These are phyloP conservation scores for Quercus berberidifolia DNA, from an alignment of 306 rosid genomes.

Conservation along the genomic window DNA sequence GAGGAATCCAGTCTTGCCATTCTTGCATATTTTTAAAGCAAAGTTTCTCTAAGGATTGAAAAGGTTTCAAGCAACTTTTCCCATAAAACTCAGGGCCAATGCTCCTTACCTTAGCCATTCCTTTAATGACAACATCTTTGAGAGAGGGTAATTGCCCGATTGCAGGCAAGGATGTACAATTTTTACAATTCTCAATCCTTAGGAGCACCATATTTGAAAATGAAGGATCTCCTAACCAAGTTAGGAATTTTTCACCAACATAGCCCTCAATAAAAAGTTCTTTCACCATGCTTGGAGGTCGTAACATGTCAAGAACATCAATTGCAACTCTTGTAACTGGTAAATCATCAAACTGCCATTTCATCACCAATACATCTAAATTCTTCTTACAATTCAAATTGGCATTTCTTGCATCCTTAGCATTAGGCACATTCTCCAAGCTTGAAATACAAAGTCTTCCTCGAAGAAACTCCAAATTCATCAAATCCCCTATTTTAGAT, in stretches of 20 bases:
- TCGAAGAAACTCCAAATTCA: background rate
- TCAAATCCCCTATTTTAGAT: background rate
- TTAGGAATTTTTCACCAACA: background rate
- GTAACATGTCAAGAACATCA: background rate
- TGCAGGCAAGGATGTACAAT: background rate
- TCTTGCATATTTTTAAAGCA: background rate
- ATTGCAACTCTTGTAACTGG: background rate
- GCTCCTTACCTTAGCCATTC: background rate
- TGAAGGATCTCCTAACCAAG: background rate
- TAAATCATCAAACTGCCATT: background rate
- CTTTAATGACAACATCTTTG: background rate
- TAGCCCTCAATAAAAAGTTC: background rate
- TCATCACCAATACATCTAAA: background rate
- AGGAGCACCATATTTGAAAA: background rate
- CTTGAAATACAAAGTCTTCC: background rate
- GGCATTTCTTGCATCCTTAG: background rate
- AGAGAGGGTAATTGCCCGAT: background rate
- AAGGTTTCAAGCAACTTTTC: background rate
- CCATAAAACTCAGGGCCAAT: constrained; percentile 1
- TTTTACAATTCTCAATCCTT: background rate
- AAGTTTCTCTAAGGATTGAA: background rate
- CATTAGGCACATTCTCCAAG: background rate
- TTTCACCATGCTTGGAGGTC: background rate
- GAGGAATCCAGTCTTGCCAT: background rate
- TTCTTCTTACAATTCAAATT: background rate